Evolutionary conservation across 2,329 filamentous ascomycete species (phyloP).

Genomic region (Colletotrichum echinochloae): DNA sequence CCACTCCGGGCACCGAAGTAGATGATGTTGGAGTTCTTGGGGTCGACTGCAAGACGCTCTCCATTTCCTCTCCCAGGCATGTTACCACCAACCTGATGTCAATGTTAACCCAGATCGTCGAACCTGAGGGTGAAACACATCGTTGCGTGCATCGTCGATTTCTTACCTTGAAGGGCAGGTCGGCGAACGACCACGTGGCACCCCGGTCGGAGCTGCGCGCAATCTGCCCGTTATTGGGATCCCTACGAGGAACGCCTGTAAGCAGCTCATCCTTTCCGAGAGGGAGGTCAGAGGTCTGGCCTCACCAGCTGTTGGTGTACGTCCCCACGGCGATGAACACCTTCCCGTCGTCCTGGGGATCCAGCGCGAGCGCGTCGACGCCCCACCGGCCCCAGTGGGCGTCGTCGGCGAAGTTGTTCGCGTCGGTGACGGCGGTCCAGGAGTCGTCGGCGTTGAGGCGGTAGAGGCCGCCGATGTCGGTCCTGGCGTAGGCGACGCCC

Average conservation of each 20-base stretch:
- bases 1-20: slow-evolving; percentile 71
- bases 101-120: neutral
- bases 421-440: slow-evolving; percentile 66
- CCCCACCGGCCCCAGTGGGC: slow-evolving; percentile 67
- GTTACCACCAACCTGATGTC: slow-evolving; percentile 63
- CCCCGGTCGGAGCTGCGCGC: slow-evolving; percentile 67
- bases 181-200: slow-evolving; percentile 61
- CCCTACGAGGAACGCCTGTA: slow-evolving; percentile 47
- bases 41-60: slow-evolving; percentile 69
- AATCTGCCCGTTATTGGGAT: slow-evolving; percentile 68
- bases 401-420: slow-evolving; percentile 51
- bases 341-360: slow-evolving; percentile 63
- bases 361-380: slow-evolving; percentile 67
- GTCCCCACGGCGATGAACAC: slow-evolving; percentile 67
- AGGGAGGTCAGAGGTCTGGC: neutral
- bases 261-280: fast-evolving
- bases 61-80: slow-evolving; percentile 72
- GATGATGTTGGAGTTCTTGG: slow-evolving; percentile 66
- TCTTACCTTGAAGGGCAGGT: slow-evolving; percentile 63
- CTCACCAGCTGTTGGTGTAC: slow-evolving; percentile 68
- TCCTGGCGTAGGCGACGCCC: slow-evolving; percentile 67
- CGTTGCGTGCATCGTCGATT: neutral
- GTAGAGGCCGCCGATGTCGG: slow-evolving; percentile 70
- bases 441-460: slow-evolving; percentile 66
- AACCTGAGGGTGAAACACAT: fast-evolving